Base-by-base conservation (phyloP, 768 basidiomycete species). In the Coprinopsis sp. region DNA sequence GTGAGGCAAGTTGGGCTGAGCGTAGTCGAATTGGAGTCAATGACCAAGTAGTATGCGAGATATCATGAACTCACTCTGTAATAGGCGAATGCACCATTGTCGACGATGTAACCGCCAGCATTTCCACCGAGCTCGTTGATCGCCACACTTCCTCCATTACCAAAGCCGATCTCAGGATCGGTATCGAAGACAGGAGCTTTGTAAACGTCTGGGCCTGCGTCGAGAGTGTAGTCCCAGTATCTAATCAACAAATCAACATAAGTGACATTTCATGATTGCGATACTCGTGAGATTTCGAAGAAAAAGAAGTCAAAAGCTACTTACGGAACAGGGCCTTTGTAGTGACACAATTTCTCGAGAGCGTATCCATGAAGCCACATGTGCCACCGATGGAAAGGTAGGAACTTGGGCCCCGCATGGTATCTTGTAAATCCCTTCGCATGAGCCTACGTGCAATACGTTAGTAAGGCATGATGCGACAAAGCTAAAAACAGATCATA, bases 171-270 rank as follows among this genome's bases (percentile, higher is more conserved):
- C 33, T 49, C 47, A 6, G 39, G 47, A 25, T 49, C 47, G n/a
- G 28, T 49, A 16, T 39, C 41, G 31, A 49, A 49, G 31, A 49
- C 21, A 12, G 47, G 40, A 5, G 39, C 21, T 8, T 43, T 33
- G 24, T 49, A 49, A 4, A 43, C 22, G 29, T 49, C 33, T 13
- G 39, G 39, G 12, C 40, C 40, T 11, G 39, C 47, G 25, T 49
- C 47, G 25, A 49, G 29, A 3, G 47, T 49, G 40, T 49, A 49
- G 36, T 49, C 47, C 47, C 47, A 49, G 40, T 49, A 49, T 14
- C 47, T 49, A 18, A 8, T 4, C 5, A 16, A 22, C n/a, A n/a
- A n/a, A 16, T 19, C 38, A 30, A 28, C 27, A 28, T 12, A 28
- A 8, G 8, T 7, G 19, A 18, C 7, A 18, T 37, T 10, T 7